Conservation (phyloP, 805 yeast species). For the Ascoidea asiatica region DNA sequence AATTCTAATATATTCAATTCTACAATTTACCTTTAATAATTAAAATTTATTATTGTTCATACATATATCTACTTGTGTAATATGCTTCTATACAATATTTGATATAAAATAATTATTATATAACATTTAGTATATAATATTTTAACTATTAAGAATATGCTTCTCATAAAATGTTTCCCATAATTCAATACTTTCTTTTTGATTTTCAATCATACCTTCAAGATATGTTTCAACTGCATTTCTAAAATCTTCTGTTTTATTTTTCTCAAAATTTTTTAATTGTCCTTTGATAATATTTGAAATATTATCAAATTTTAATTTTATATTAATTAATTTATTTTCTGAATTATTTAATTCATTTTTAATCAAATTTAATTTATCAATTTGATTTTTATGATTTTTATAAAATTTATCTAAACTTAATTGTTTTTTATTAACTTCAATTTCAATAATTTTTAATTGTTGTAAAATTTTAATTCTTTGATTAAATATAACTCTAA, state of each 20-base stretch:
- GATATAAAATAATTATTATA: too few relatives aligned
- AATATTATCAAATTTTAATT: constrained; percentile 47
- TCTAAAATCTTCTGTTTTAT: constrained; percentile 72
- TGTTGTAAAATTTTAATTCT: constrained; percentile 44
- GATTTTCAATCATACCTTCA: constrained; percentile 84
- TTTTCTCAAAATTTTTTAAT: constrained; percentile 52
- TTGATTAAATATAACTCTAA: constrained; percentile 60
- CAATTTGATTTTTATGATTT: constrained; percentile 38
- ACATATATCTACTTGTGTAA: too few relatives aligned
- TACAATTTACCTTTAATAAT: too few relatives aligned
- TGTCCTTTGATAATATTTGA: constrained; percentile 58
- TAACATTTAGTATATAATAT: too few relatives aligned
- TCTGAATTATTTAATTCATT: constrained; percentile 47
- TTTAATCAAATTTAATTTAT: constrained; percentile 43
- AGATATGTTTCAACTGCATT: constrained; percentile 81
- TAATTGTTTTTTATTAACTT: constrained; percentile 30
- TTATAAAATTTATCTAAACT: constrained; percentile 31
- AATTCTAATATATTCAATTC: too few relatives aligned
- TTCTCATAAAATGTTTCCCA: constrained; percentile 78
- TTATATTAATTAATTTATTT: constrained; percentile 36
- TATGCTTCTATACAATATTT: too few relatives aligned
- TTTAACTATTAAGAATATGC: constrained; percentile 8
- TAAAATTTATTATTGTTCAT: too few relatives aligned
- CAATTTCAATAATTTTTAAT: constrained; percentile 31
- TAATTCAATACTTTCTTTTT: constrained; percentile 79